Percentiles rank a stretch among this genome's conserved stretches.
Conservation (phyloP, 495 filamentous ascomycete species). For the Aspergillus cristatus region DNA sequence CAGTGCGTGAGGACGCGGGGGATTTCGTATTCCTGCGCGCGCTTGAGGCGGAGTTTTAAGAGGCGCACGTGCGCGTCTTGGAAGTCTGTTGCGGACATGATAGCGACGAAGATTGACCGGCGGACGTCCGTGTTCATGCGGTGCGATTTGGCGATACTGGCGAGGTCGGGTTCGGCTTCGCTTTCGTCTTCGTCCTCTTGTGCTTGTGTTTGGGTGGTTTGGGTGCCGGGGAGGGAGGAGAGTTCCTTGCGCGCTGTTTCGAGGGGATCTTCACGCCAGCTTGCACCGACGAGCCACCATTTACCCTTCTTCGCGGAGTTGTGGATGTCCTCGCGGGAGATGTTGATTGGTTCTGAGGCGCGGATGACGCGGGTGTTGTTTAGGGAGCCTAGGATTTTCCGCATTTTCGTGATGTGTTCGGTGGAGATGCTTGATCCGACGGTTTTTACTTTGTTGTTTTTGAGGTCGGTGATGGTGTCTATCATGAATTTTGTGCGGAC, state of each 20-base stretch:
- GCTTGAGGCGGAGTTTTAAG: conserved; percentile 74
- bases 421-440: conserved; percentile 52
- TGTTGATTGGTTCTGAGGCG: conserved; percentile 70
- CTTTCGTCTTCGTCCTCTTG: conserved; percentile 28
- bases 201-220: conserved; percentile 9
- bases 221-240: conserved; percentile 9
- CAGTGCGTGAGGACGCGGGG: conserved; percentile 84
- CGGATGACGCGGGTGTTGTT: conserved; percentile 55
- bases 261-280: conserved; percentile 55
- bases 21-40: conserved; percentile 76
- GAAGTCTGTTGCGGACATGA: conserved; percentile 82
- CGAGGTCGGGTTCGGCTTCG: conserved; percentile 55
- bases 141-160: conserved; percentile 66
- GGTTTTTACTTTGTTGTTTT: conserved; percentile 85
- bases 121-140: conserved; percentile 94
- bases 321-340: conserved; percentile 70
- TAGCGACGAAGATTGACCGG: conserved; percentile 81
- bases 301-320: conserved; percentile 81
- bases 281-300: conserved; percentile 96
- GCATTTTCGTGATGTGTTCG: conserved; percentile 78
- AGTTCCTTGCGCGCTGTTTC: conserved; percentile 31
- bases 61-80: conserved; percentile 73
- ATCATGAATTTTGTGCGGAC: conserved; percentile 97
- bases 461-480: conserved; percentile 86
- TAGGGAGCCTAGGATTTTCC: conserved; percentile 66